Evolutionary conservation across 495 filamentous ascomycete genomes (phyloP).

Genomic region (Penicillium verhagenii): DNA sequence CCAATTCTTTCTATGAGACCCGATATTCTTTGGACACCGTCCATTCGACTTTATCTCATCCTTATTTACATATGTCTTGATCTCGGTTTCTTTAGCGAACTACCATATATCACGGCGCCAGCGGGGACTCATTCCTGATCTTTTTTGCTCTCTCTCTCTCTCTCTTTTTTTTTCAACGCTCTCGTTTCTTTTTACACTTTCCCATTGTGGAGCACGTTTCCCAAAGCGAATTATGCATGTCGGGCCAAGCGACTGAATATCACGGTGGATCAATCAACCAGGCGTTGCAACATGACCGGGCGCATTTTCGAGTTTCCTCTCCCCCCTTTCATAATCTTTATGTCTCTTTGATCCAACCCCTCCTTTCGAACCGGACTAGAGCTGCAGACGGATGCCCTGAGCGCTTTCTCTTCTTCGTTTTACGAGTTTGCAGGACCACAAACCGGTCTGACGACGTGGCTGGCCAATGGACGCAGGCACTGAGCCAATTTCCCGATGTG

Average conservation of each 20-base stretch:
- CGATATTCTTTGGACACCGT: not conserved
- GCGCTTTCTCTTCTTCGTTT: not conserved
- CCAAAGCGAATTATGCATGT: constrained; percentile 15
- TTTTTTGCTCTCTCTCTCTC: constrained; percentile 6
- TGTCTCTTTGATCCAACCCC: constrained; percentile 7
- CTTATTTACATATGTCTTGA: constrained; percentile 2
- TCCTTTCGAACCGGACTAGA: constrained; percentile 12
- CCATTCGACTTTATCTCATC: not conserved
- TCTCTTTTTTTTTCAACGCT: not conserved
- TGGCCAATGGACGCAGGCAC: constrained; percentile 25
- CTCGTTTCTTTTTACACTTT: not conserved
- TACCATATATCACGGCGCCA: constrained; percentile 26
- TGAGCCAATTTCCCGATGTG: constrained; percentile 6
- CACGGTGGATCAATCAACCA: constrained; percentile 11
- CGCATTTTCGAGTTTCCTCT: constrained; percentile 5
- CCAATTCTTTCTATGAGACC: not conserved
- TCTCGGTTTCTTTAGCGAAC: constrained; percentile 24
- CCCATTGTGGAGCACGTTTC: constrained; percentile 1
- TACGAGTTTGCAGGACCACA: constrained; percentile 6
- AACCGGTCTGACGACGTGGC: constrained; percentile 16
- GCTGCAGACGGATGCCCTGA: constrained; percentile 12
- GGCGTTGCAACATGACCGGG: constrained; percentile 13
- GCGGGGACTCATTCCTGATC: constrained; percentile 3
- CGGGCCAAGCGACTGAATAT: constrained; percentile 4
- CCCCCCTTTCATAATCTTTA: not conserved